Percentiles rank a stretch among this genome's conserved stretches.
These are phyloP conservation scores for Trametes villosa DNA, from an alignment of 768 basidiomycete species.

Conservation along the genomic window DNA sequence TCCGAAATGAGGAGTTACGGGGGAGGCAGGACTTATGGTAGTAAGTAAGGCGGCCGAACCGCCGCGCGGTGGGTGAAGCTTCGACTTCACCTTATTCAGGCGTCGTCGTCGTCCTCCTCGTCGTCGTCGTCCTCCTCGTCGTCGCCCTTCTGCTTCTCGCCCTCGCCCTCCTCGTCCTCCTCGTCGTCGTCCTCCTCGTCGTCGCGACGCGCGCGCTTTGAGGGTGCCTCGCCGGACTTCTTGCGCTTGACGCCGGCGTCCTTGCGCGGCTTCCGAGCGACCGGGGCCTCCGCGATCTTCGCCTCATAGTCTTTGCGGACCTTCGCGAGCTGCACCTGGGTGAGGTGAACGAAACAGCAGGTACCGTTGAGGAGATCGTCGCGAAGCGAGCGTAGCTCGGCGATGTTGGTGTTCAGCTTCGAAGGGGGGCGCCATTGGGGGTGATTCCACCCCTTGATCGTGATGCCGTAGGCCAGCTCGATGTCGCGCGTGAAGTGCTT, in stretches of 20 bases:
- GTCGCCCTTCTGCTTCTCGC: too few species aligned
- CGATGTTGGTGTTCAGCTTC: background rate
- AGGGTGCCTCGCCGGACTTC: too few species aligned
- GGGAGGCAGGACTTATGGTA: too few species aligned
- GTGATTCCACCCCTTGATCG: background rate
- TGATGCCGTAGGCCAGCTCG: background rate
- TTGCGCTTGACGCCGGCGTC: background rate
- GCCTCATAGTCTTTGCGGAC: background rate
- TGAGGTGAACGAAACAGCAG: background rate
- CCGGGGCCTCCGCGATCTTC: background rate
- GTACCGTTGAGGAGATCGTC: background rate
- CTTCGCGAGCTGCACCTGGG: background rate
- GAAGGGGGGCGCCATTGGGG: background rate
- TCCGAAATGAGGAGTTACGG: too few species aligned
- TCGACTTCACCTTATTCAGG: background rate
- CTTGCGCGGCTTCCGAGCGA: background rate
- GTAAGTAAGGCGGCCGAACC: too few species aligned
- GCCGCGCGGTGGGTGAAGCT: background rate
- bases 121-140: too few species aligned
- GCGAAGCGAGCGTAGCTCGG: background rate
- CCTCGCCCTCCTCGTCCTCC: too few species aligned
- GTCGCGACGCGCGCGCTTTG: background rate
- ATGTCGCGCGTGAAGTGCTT: conserved; percentile 1
- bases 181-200: background rate
- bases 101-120: too few species aligned